These are phyloP conservation scores for Eragrostis nindensis DNA, from an alignment of 176 grass and related monocot genomes.

Conservation along the genomic window DNA sequence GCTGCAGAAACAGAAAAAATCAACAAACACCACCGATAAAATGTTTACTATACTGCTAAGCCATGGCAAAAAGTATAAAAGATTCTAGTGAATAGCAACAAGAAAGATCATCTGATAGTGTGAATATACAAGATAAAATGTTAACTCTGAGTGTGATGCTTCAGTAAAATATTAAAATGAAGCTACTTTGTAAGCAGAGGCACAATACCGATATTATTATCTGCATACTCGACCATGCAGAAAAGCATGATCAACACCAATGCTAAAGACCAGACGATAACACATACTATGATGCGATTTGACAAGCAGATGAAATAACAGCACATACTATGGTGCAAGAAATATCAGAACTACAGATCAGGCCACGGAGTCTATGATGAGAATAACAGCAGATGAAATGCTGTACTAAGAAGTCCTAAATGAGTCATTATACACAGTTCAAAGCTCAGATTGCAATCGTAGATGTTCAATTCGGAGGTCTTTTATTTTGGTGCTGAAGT, in stretches of 20 bases:
- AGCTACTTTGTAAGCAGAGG: neutral
- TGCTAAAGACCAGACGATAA: neutral
- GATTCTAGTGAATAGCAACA: too few relatives aligned
- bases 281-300: slow-evolving; percentile 22
- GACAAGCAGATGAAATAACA: neutral
- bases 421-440: neutral
- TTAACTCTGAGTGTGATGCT: neutral
- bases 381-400: too few relatives aligned
- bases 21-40: neutral
- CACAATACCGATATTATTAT: neutral
- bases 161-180: neutral
- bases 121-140: neutral
- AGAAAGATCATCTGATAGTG: neutral
- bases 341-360: slow-evolving; percentile 5
- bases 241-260: neutral
- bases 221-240: neutral
- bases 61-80: neutral
- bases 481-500: neutral
- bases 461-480: neutral
- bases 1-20: slow-evolving; percentile 52
- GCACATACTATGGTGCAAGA: neutral
- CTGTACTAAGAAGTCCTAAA: too few relatives aligned
- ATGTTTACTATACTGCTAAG: too few relatives aligned
- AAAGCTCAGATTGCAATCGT: neutral
- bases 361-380: too few relatives aligned